Conservation (phyloP, 805 yeast genomes). For the Candida alai region DNA sequence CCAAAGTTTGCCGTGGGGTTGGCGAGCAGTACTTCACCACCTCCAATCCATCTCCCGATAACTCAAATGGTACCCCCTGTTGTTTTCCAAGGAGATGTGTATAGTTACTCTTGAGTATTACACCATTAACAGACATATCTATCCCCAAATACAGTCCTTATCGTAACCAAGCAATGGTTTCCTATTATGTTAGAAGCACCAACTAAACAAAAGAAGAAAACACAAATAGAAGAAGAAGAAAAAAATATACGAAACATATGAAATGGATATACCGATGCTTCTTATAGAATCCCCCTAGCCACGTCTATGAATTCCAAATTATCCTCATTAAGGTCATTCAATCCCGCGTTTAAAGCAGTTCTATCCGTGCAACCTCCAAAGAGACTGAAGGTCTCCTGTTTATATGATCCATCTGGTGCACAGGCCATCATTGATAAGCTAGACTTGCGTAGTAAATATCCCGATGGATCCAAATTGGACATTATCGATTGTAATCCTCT, state of each 20-base stretch:
- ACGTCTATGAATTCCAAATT: too few species aligned
- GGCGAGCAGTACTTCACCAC: conserved; percentile 10
- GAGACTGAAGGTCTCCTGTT: too few species aligned
- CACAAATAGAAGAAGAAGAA: too few species aligned
- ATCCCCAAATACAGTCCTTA: too few species aligned
- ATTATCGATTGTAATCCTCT: conserved; percentile 62
- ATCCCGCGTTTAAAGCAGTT: conserved; percentile 20
- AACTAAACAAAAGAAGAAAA: too few species aligned
- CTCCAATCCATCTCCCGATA: conserved; percentile 17
- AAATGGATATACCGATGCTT: too few species aligned
- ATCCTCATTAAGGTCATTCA: conserved; percentile 16
- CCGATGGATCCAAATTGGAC: conserved; percentile 37
- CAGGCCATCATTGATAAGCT: conserved; percentile 53
- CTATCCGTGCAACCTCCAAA: too few species aligned
- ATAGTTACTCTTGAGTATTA: conserved; percentile 15
- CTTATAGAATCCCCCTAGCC: too few species aligned
- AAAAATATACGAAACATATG: too few species aligned
- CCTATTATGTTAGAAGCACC: too few species aligned
- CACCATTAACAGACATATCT: conserved; percentile 32
- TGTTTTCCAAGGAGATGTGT: conserved; percentile 5
- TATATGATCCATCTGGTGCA: too few species aligned
- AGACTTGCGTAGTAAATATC: conserved; percentile 33
- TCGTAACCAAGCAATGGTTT: too few species aligned
- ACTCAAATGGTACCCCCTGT: conserved; percentile 15
- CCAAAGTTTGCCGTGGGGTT: conserved; percentile 26